Conservation (phyloP, 1,284 basidiomycete species). For the Leucoagaricus sp. region DNA sequence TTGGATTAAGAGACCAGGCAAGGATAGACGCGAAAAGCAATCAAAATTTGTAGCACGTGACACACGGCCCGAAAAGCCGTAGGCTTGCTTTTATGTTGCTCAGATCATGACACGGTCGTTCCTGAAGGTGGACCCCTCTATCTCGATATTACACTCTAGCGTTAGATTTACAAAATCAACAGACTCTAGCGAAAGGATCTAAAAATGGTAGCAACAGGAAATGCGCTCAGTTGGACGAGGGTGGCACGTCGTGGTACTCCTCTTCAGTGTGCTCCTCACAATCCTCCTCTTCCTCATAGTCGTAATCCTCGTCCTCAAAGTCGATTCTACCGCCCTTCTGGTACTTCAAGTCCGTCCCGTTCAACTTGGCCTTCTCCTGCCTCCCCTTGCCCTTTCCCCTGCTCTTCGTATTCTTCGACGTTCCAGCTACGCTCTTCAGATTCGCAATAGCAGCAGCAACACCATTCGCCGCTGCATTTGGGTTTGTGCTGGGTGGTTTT, state of each 20-base stretch:
- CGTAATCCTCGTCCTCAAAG: background rate
- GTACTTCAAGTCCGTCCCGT: conserved; percentile 1
- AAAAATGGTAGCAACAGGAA: too few species aligned
- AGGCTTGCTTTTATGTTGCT: too few species aligned
- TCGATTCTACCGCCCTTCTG: background rate
- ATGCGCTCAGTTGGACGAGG: too few species aligned
- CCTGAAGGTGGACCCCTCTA: too few species aligned
- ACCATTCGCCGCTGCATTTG: conserved; percentile 1
- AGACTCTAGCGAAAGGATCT: too few species aligned
- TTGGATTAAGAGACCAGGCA: background rate
- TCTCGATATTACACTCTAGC: too few species aligned
- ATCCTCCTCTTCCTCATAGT: background rate
- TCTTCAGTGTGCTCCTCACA: background rate
- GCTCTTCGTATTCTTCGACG: conserved; percentile 13
- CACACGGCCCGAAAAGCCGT: background rate
- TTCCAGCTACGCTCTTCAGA: conserved; percentile 6
- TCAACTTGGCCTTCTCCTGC: conserved; percentile 13
- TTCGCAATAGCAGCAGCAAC: background rate
- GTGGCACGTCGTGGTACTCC: too few species aligned
- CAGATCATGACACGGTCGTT: too few species aligned
- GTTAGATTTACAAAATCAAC: too few species aligned
- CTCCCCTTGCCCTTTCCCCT: conserved; percentile 18
- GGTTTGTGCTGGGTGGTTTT: background rate
- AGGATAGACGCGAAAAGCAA: background rate
- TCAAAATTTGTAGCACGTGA: conserved; percentile 15